Evolutionary conservation across 352 stramenopile genomes (phyloP), one percentile per base, ranked within the genome.

Genomic region (Globisporangium ultimum): DNA sequence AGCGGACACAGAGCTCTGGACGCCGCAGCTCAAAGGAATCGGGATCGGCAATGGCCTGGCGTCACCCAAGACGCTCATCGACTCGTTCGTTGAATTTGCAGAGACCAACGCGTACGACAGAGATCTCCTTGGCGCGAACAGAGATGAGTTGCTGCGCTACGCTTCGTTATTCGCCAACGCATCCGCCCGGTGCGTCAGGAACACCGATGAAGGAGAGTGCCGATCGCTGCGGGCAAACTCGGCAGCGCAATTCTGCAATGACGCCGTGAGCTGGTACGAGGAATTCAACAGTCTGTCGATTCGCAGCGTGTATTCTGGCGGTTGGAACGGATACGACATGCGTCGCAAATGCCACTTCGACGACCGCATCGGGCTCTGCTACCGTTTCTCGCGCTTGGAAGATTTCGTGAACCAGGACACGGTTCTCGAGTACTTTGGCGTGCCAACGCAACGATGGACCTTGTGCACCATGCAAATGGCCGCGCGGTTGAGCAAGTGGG

Each of bases 41-140:
- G 88, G 70, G 21, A 91, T 95, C 20, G 86, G 86, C 15, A 92
- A 95, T 59, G 86, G 84, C 0, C 68, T 91, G 7, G 81, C 89
- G 17, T 93, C 84, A 17, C 65, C 74, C 2, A 71, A 41, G 15
- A 68, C 82, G 3, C 63, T 78, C 34, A 60, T 76, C 21, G 59
- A 85, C 41, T 84, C 81, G 17, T 74, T 72, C 53, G 61, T 89
- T 5, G 58, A 75, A 1, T 93, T 87, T 58, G 72, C 74, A 7
- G 52, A 55, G 38, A 60, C 60, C 0, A 87, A 84, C 43, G 46
- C 67, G 12, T 84, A 86, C 53, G 63, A 53, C 13, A 72, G 63
- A 48, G 60, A 87, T 14, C 47, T 91, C 17, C 51, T 83, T 5
- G 76, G 64, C 0, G 17, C 40, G 14, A 55, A 58, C 7, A 53